These are phyloP conservation scores for Tarenaya hassleriana DNA, from an alignment of 345 rosid genomes.

Conservation along the genomic window DNA sequence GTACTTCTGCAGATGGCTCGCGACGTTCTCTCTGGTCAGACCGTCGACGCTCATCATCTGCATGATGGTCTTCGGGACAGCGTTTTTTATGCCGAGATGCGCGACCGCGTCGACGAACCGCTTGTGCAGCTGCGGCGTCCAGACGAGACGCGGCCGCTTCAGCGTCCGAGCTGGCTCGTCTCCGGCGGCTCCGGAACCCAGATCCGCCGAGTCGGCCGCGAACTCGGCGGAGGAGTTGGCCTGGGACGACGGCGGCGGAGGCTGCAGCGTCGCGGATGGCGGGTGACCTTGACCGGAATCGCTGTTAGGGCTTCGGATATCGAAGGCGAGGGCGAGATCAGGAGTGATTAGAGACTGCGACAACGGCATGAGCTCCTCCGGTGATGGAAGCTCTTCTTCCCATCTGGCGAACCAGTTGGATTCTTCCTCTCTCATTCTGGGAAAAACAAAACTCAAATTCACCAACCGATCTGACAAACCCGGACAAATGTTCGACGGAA, in stretches of 20 bases:
- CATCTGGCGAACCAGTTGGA: slow-evolving; percentile 78
- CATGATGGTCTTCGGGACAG: slow-evolving; percentile 91
- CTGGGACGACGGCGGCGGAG: slow-evolving; percentile 40
- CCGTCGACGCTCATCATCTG: slow-evolving; percentile 93
- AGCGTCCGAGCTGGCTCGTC: slow-evolving; percentile 84
- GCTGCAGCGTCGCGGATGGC: slow-evolving; percentile 35
- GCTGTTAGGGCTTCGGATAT: slow-evolving; percentile 42
- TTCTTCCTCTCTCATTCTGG: slow-evolving; percentile 61
- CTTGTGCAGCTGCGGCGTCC: slow-evolving; percentile 93
- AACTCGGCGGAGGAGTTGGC: slow-evolving; percentile 65
- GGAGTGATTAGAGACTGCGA: slow-evolving; percentile 88
- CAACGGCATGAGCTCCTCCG: slow-evolving; percentile 82
- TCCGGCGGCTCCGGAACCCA: slow-evolving; percentile 59
- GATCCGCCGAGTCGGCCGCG: slow-evolving; percentile 62
- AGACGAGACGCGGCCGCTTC: slow-evolving; percentile 76
- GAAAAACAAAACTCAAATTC: not conserved
- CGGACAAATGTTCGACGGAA: slow-evolving; percentile 2
- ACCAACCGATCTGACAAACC: slow-evolving; percentile 8
- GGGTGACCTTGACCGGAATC: slow-evolving; percentile 33
- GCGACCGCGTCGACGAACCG: slow-evolving; percentile 88
- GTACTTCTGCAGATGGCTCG: slow-evolving; percentile 82
- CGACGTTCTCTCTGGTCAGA: slow-evolving; percentile 78
- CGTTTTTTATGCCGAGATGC: slow-evolving; percentile 84
- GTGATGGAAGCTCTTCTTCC: slow-evolving; percentile 89
- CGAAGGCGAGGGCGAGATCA: slow-evolving; percentile 91